Percentiles rank a stretch among this genome's conserved stretches.
phyloP scores from a whole-genome alignment of 2,329 filamentous ascomycete genomes.

The Paracorniculantispora psalliotae region DNA sequence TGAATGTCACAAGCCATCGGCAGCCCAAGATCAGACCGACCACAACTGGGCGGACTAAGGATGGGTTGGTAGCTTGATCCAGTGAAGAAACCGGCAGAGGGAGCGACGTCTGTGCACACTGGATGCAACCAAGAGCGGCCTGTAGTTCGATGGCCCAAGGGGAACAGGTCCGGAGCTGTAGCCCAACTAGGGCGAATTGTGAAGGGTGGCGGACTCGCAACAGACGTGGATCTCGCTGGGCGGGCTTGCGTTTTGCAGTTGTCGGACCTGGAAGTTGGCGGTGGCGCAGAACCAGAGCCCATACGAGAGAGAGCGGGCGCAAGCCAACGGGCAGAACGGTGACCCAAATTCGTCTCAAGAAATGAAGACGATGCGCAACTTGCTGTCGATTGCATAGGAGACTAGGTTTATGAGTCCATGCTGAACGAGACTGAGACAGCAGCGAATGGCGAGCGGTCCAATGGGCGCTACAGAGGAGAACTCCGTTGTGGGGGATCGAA shows the following conservation, averaged over 20 bases:
- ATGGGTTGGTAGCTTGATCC: not conserved
- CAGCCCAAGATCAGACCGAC: constrained; percentile 11
- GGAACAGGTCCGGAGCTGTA: constrained; percentile 4
- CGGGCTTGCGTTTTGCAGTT: not conserved
- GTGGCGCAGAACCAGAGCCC: not conserved
- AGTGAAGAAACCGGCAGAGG: not conserved
- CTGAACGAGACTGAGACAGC: constrained; percentile 6
- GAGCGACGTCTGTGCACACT: constrained; percentile 6
- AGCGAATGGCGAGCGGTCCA: constrained; percentile 3
- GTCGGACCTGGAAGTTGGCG: not conserved
- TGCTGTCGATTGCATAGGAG: not conserved
- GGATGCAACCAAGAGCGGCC: not conserved
- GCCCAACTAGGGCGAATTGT: constrained; percentile 1
- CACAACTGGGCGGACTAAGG: not conserved
- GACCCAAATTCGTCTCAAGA: constrained; percentile 5
- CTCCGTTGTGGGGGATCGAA: constrained; percentile 16
- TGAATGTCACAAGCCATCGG: constrained; percentile 12
- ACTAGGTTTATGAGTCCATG: not conserved
- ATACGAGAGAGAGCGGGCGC: constrained; percentile 1
- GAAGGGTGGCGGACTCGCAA: not conserved
- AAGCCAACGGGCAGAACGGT: constrained; percentile 1
- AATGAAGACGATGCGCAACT: constrained; percentile 5
- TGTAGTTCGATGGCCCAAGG: not conserved
- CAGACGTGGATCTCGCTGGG: constrained; percentile 4
- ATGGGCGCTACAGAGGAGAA: not conserved